Percentiles rank a stretch among this genome's conserved stretches.
phyloP scores from a whole-genome alignment of 805 yeast genomes.

The Kluyveromyces wickerhamii region DNA sequence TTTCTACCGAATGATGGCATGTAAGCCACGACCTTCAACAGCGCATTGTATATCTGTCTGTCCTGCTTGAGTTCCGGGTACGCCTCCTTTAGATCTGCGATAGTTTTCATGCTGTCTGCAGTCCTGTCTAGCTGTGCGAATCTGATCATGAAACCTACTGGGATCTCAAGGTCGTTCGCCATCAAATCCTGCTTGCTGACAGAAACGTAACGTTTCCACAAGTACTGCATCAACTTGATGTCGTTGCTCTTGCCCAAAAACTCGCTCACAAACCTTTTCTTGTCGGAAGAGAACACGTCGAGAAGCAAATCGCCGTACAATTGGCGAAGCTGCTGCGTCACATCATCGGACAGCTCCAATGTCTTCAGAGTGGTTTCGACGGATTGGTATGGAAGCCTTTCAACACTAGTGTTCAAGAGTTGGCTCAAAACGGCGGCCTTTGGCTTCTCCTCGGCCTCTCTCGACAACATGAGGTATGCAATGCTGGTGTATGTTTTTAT shows the following conservation, averaged over 20 bases:
- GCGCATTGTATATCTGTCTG: conserved; percentile 4
- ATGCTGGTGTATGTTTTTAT: conserved; percentile 10
- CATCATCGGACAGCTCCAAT: neutral
- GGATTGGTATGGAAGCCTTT: conserved; percentile 1
- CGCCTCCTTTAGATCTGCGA: conserved; percentile 15
- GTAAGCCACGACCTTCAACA: conserved; percentile 20
- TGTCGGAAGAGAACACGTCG: neutral
- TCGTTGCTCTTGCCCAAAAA: conserved; percentile 1
- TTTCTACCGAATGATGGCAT: conserved; percentile 8
- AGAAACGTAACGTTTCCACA: neutral
- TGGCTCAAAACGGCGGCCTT: conserved; percentile 17
- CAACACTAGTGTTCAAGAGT: conserved; percentile 10
- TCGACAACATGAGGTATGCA: conserved; percentile 22
- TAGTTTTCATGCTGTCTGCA: conserved; percentile 15
- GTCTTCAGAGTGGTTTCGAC: neutral
- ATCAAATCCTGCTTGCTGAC: neutral
- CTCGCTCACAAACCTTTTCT: neutral
- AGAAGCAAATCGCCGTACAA: neutral
- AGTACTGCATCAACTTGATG: neutral
- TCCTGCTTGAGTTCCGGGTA: conserved; percentile 7
- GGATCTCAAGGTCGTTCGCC: conserved; percentile 1
- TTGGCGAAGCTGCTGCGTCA: neutral
- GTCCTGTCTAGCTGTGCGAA: conserved; percentile 15
- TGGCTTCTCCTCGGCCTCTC: conserved; percentile 10
- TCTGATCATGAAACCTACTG: conserved; percentile 19